Evolutionary conservation across 441 rosid genomes (phyloP), one percentile per base, ranked within the genome.

Genomic region (Adansonia gregorii): DNA sequence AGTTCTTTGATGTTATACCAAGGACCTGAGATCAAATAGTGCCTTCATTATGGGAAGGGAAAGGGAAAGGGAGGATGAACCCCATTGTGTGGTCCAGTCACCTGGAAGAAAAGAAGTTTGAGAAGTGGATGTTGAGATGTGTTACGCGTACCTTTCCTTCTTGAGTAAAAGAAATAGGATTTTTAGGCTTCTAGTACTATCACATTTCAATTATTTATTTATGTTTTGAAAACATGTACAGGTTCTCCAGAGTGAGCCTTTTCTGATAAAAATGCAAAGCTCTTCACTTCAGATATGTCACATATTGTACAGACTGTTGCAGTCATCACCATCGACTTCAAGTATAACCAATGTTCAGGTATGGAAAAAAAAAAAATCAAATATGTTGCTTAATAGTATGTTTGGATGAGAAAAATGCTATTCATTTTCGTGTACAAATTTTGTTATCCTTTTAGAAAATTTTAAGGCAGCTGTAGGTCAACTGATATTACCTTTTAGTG

Each of bases 211-310:
- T 15, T 67, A 24, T 14, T 70, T 41, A 71, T 78, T 56, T 74
- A 6, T 65, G 2, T 69, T 54, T 51, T 31, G 10, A 54, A 54
- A 72, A 54, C 8, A 9, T 72, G 64, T 55, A 39, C 87, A 95
- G 98, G 93, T 92, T 81, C 79, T 72, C 73, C 88, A 80, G 61
- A 86, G 89, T 67, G 93, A 90, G 79, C 82, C 84, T 59, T 77
- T 89, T 70, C 72, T 90, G 75, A 78, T 74, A 77, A 90, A 86
- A 85, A 87, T 93, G 76, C 88, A 85, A 78, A 83, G 84, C 73
- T 89, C 85, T 80, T 86, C 95, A 8, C 73, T 92, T 43, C 92
- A 91, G 82, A 84, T 93, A 61, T 89, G 92, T 74, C 89, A 80
- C 63, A 78, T 84, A 55, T 85, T 91, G 81, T 76, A 79, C 71